These are phyloP conservation scores for Camptophora hylomeconis DNA, from an alignment of 2,329 filamentous ascomycete species.

Conservation along the genomic window DNA sequence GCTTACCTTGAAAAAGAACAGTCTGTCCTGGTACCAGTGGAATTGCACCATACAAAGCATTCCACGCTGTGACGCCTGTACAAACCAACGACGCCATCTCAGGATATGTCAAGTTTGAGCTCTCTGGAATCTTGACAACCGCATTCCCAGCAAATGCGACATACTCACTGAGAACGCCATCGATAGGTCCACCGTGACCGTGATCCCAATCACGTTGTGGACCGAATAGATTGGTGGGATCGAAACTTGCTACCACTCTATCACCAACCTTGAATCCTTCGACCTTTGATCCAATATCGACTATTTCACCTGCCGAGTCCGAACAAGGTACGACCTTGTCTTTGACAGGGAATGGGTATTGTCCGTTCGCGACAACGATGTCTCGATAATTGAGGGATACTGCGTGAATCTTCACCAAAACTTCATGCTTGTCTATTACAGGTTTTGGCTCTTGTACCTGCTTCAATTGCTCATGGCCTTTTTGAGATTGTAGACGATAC, in stretches of 20 bases:
- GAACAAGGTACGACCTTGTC: conserved; percentile 24
- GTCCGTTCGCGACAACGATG: conserved; percentile 27
- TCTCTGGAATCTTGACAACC: conserved; percentile 26
- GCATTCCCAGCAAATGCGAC: conserved; percentile 29
- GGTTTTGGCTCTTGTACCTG: conserved; percentile 31
- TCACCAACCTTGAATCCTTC: conserved; percentile 23
- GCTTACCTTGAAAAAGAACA: conserved; percentile 32
- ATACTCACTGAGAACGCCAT: conserved; percentile 32
- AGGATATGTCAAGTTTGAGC: conserved; percentile 25
- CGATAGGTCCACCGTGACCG: conserved; percentile 19
- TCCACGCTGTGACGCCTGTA: conserved; percentile 34
- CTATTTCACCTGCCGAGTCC: conserved; percentile 31
- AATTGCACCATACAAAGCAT: conserved; percentile 27
- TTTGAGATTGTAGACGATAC: conserved; percentile 31
- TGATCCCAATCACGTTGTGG: conserved; percentile 18
- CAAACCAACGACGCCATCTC: conserved; percentile 29
- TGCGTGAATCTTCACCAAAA: conserved; percentile 48
- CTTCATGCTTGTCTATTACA: conserved; percentile 35
- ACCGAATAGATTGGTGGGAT: conserved; percentile 28
- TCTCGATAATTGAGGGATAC: conserved; percentile 40
- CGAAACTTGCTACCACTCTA: conserved; percentile 26
- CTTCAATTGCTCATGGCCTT: conserved; percentile 25
- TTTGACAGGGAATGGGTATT: conserved; percentile 29
- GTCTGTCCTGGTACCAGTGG: conserved; percentile 25
- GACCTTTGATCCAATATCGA: conserved; percentile 22